phyloP scores from a whole-genome alignment of 169 alveolate genomes.

The Cryptosporidium bovis region DNA sequence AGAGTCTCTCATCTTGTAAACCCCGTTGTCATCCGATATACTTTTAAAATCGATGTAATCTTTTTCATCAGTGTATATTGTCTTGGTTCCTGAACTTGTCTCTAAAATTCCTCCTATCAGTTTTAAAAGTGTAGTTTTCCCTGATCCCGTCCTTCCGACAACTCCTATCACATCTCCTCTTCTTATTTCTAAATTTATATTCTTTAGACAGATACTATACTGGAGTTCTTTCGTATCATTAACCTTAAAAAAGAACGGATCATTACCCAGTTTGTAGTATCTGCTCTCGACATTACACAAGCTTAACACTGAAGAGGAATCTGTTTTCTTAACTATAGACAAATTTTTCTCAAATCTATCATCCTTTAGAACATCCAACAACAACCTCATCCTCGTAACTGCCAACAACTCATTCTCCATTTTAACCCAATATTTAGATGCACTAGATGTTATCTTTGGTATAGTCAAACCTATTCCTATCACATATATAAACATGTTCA shows the following conservation, averaged over 20 bases:
- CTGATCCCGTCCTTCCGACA: slow-evolving; percentile 65
- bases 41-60: neutral
- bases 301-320: neutral
- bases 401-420: slow-evolving; percentile 60
- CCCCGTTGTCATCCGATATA: neutral
- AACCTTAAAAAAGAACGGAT: slow-evolving; percentile 10
- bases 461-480: slow-evolving; percentile 27
- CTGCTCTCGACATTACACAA: slow-evolving; percentile 31
- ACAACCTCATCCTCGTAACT: slow-evolving; percentile 34
- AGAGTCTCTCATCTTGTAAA: slow-evolving; percentile 18
- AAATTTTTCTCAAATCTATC: slow-evolving; percentile 13
- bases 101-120: slow-evolving; percentile 45
- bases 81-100: neutral
- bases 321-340: neutral
- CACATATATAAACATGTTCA: slow-evolving; percentile 6
- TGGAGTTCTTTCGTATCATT: neutral
- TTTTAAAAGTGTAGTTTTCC: slow-evolving; percentile 51
- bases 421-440: slow-evolving; percentile 58
- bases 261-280: slow-evolving; percentile 13
- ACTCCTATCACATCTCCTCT: slow-evolving; percentile 49
- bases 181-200: slow-evolving; percentile 21
- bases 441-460: slow-evolving; percentile 40
- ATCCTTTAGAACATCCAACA: slow-evolving; percentile 1
- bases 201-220: slow-evolving; percentile 10
- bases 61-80: slow-evolving; percentile 4